Base-by-base conservation (phyloP, 805 yeast species). In the Wickerhamiella cacticola region DNA sequence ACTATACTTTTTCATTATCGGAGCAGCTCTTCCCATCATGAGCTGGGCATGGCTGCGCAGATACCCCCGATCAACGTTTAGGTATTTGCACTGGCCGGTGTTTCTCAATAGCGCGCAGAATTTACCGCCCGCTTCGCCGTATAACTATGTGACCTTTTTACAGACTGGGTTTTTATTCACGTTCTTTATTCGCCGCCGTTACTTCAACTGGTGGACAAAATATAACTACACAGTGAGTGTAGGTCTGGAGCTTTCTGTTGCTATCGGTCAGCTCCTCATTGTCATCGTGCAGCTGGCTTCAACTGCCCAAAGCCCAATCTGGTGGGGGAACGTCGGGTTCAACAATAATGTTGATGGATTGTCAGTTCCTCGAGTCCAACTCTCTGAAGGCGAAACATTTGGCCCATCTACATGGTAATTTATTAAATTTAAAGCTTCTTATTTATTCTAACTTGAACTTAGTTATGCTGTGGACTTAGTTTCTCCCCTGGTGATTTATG, bases 121-220 rank as follows among this genome's bases (percentile, higher is more conserved):
- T 54, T 75, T 80, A 55, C 88, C 89, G 13, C 88, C 89, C 36
- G 80, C 83, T 33, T 78, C 86, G 3, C 78, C 82, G 24, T 79
- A 78, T 61, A 79, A 78, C 60, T 79, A 78, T 61, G 70, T 74
- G 26, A 63, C 76, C 6, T 79, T 73, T 65, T 72, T 78, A 52
- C 59, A 68, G 29, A 68, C 75, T 35, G 81, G 83, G 4, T 70
- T 70, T 52, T 45, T 69, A 3, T 80, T 80, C 65, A 77, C 76
- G 66, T 76, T 70, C 62, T 68, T 68, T 56, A 63, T 80, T 49
- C 76, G 76, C 51, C 68, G 74, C 44, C 67, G 68, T 50, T 78
- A 75, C 64, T 66, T 74, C 43, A 64, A 70, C 41, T 81, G 87
- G 88, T 81, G 88, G 87, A 78, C 79, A 35, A 80, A 79, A 61